Evolutionary conservation across 805 yeast species (phyloP).

Genomic region (Candida multigemmis): DNA sequence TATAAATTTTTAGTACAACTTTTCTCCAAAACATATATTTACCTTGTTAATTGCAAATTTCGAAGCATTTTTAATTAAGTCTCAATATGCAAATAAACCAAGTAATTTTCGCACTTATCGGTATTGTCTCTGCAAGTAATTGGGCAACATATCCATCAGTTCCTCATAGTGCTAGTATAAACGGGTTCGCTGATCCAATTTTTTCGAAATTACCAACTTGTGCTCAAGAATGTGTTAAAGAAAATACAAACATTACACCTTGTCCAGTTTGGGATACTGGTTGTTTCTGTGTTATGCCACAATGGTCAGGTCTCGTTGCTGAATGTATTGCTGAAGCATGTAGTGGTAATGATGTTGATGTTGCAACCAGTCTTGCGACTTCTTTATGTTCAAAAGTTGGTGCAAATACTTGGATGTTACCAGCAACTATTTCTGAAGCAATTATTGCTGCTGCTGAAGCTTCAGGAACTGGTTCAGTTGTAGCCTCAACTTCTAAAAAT

Average conservation of each 20-base stretch:
- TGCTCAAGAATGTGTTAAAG: constrained; percentile 32
- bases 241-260: constrained; percentile 31
- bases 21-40: no score
- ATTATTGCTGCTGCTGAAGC: constrained; percentile 14
- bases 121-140: constrained; percentile 15
- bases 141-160: constrained; percentile 38
- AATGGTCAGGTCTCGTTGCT: constrained; percentile 35
- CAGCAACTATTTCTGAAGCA: constrained; percentile 9
- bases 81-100: no score
- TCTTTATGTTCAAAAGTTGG: constrained; percentile 31
- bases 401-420: constrained; percentile 29
- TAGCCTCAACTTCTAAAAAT: constrained; percentile 10
- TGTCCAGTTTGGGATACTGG: constrained; percentile 49
- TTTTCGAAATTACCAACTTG: constrained; percentile 28
- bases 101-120: no score
- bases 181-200: constrained; percentile 42
- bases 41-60: no score
- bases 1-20: no score
- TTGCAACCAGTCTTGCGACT: constrained; percentile 32
- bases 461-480: constrained; percentile 5
- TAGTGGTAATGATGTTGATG: constrained; percentile 21
- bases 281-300: constrained; percentile 40
- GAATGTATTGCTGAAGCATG: constrained; percentile 32
- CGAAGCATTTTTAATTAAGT: no score
- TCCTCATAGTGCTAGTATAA: constrained; percentile 36